Base-by-base conservation (phyloP, 2,329 filamentous ascomycete species). In the Diaporthe sp. region DNA sequence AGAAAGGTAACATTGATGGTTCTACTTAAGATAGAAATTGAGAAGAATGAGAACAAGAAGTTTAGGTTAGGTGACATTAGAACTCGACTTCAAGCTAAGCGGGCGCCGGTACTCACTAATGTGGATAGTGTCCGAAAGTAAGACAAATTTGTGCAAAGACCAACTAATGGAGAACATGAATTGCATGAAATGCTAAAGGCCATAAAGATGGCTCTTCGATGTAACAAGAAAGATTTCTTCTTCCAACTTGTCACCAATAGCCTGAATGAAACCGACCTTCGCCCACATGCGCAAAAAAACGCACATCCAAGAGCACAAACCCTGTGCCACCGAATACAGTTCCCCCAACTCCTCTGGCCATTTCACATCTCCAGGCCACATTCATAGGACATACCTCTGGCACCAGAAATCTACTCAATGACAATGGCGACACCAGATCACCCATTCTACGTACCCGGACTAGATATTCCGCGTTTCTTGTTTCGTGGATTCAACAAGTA, bases 381-480 rank as follows among this genome's bases (percentile, higher is more conserved):
- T 8, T 30, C 2, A 22, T 2, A 19, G n/a, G 13, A 39, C 19
- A 1, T 27, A 17, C 15, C 12, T 12, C 58, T 61, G 9, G 8
- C 1, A 37, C 42, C 9, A 15, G n/a, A n/a, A n/a, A n/a, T n/a
- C n/a, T n/a, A n/a, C 2, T 12, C 39, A 32, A 10, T 8, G 0
- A 44, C 8, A 32, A 63, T 63, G 58, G 3, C 15, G 1, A 7
- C 39, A 9, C n/a, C 39, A 8, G 25, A 44, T 17, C 58, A 63
- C 37, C 15, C 25, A 22, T 44, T n/a, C 12, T 8, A 19, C 25
- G 17, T 12, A 39, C 17, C 39, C 9, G 25, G 12, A 30, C 1
- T n/a, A 10, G 10, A 6, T 1, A 44, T 63, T 22, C 58, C 58
- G 12, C 58, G 58, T 44, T 44, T 44, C 39, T 32, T 63, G 25